Percentiles rank a stretch among this genome's conserved stretches.
phyloP scores from a whole-genome alignment of 495 filamentous ascomycete genomes.

The Aspergillus cavernicola region DNA sequence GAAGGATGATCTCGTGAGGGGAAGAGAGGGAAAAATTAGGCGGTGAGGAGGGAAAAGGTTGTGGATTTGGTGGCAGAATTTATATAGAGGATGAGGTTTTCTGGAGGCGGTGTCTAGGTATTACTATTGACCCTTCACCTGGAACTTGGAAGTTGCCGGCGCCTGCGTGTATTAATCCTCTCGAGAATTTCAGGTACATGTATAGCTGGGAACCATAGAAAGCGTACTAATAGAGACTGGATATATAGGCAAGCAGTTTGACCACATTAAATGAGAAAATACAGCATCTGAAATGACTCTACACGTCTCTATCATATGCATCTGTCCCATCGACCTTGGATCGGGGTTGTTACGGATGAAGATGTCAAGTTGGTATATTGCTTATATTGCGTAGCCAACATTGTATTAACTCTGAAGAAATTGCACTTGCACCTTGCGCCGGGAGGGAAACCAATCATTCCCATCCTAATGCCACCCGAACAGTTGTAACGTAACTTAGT shows the following conservation, averaged over 20 bases:
- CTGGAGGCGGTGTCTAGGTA: not conserved
- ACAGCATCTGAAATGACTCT: too few species aligned
- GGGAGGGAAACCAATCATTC: slow-evolving; percentile 31
- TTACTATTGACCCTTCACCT: not conserved
- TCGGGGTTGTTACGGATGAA: not conserved
- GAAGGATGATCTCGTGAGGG: slow-evolving; percentile 8
- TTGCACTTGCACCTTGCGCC: slow-evolving; percentile 33
- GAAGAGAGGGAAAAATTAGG: slow-evolving; percentile 4
- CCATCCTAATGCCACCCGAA: slow-evolving; percentile 46
- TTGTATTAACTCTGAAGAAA: slow-evolving; percentile 22
- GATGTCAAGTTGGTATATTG: not conserved
- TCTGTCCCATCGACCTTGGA: too few species aligned
- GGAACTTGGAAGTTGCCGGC: too few species aligned
- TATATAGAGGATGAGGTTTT: not conserved
- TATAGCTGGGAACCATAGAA: too few species aligned
- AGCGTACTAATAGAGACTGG: too few species aligned
- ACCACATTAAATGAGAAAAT: too few species aligned
- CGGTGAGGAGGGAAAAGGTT: not conserved
- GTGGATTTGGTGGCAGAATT: slow-evolving; percentile 11
- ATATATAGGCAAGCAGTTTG: too few species aligned
- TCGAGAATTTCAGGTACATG: too few species aligned
- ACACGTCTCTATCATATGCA: too few species aligned
- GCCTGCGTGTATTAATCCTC: too few species aligned
- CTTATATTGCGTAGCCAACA: not conserved
- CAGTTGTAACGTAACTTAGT: slow-evolving; percentile 28